Conservation (phyloP, 768 basidiomycete genomes). For the Pulveroboletus frians region DNA sequence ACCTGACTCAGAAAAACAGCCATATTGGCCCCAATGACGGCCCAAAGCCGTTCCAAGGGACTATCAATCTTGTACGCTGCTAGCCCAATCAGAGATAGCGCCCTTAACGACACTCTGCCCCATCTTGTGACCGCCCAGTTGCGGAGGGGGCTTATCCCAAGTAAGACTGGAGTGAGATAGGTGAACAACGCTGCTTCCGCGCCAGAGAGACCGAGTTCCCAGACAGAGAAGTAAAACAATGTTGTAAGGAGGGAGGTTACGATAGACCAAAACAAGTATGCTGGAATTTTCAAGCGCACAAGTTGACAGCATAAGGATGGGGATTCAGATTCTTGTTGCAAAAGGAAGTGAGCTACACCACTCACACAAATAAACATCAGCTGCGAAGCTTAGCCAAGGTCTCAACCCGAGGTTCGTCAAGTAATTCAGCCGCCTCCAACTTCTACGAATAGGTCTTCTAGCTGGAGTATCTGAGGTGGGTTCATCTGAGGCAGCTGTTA, state of each 20-base stretch:
- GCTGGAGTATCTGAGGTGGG: not conserved
- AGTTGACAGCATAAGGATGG: not conserved
- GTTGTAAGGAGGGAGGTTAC: conserved; percentile 75
- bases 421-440: not conserved
- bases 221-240: conserved; percentile 89
- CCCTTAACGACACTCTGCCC: conserved; percentile 47
- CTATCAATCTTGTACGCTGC: conserved; percentile 47
- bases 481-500: not conserved
- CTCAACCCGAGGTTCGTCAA: conserved; percentile 1
- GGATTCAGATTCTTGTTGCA: conserved; percentile 5
- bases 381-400: conserved; percentile 31
- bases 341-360: not conserved
- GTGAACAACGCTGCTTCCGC: conserved; percentile 71
- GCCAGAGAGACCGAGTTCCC: conserved; percentile 83
- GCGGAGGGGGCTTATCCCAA: conserved; percentile 44
- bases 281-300: conserved; percentile 33
- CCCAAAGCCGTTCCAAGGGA: conserved; percentile 50
- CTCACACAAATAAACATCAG: conserved; percentile 56
- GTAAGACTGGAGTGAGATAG: conserved; percentile 62
- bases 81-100: conserved; percentile 47
- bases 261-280: conserved; percentile 78
- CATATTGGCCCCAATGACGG: conserved; percentile 52
- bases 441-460: not conserved
- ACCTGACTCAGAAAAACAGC: conserved; percentile 45
- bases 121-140: conserved; percentile 42